phyloP scores from a whole-genome alignment of 345 rosid genomes.

The Salix exigua region DNA sequence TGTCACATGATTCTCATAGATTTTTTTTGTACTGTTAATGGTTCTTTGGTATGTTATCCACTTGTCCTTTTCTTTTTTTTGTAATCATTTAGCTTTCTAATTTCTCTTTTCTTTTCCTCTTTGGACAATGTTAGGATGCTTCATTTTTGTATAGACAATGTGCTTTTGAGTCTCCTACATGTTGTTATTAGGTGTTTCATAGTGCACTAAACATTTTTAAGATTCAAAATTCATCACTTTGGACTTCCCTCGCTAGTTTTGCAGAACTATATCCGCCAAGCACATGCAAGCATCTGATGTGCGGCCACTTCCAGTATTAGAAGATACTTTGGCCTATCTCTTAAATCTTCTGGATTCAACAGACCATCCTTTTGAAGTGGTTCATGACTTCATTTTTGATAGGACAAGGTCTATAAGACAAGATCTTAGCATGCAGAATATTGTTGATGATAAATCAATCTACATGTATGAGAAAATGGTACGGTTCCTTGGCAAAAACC shows the following conservation, averaged over 20 bases:
- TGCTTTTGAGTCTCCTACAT: not conserved
- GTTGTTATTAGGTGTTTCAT: not conserved
- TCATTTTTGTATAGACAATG: not conserved
- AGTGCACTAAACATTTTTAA: not conserved
- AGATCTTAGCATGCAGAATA: constrained; percentile 85
- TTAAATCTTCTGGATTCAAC: constrained; percentile 52
- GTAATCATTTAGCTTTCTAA: too few relatives aligned
- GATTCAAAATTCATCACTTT: not conserved
- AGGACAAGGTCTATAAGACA: constrained; percentile 93
- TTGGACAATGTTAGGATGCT: not conserved
- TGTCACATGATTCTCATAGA: too few relatives aligned
- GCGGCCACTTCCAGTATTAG: constrained; percentile 71
- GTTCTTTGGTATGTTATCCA: too few relatives aligned
- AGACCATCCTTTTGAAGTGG: constrained; percentile 65
- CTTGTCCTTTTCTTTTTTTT: too few relatives aligned
- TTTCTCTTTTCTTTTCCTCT: not conserved
- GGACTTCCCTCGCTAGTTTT: constrained; percentile 52
- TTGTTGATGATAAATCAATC: constrained; percentile 55
- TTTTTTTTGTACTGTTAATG: too few relatives aligned
- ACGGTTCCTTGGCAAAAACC: constrained; percentile 20
- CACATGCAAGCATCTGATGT: constrained; percentile 54
- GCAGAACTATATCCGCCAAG: constrained; percentile 75
- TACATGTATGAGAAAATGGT: constrained; percentile 81
- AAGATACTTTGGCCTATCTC: constrained; percentile 67
- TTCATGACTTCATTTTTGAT: constrained; percentile 92